These are phyloP conservation scores for Epichloe sp. DNA, from an alignment of 2,329 filamentous ascomycete genomes.

Conservation along the genomic window DNA sequence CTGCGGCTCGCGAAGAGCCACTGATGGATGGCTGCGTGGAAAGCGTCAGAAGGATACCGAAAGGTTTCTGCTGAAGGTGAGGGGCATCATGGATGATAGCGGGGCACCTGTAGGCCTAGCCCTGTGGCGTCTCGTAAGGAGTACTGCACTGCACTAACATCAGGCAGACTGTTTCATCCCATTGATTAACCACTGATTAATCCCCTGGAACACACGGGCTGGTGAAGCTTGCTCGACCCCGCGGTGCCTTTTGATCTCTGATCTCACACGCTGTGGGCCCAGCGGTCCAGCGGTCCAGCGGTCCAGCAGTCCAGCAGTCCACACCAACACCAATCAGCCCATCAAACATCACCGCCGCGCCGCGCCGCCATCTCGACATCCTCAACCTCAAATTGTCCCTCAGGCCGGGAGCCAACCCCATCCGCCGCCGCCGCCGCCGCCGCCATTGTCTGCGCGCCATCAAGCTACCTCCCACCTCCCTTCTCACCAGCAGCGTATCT, in stretches of 20 bases:
- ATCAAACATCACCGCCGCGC: too few relatives aligned
- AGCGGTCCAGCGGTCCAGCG: neutral
- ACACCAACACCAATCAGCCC: too few relatives aligned
- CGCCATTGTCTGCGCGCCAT: neutral
- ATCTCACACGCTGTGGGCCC: neutral
- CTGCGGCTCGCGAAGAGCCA: neutral
- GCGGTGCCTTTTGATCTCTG: neutral
- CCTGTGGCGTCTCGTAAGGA: rapidly evolving
- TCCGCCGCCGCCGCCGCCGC: neutral
- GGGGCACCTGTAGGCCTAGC: too few relatives aligned
- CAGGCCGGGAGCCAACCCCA: neutral
- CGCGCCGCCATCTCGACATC: neutral
- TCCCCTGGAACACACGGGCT: too few relatives aligned
- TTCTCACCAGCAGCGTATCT: neutral
- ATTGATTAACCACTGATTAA: too few relatives aligned
- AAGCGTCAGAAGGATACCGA: slow-evolving; percentile 7
- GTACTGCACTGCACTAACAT: too few relatives aligned
- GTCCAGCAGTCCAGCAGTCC: too few relatives aligned
- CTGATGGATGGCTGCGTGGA: slow-evolving; percentile 2
- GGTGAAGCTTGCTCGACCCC: neutral
- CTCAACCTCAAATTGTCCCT: neutral
- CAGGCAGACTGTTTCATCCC: too few relatives aligned
- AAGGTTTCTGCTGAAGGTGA: neutral
- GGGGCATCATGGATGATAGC: neutral
- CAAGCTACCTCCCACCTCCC: neutral